phyloP scores from a whole-genome alignment of 257 asterid genomes.

The Nicotiana undulata region DNA sequence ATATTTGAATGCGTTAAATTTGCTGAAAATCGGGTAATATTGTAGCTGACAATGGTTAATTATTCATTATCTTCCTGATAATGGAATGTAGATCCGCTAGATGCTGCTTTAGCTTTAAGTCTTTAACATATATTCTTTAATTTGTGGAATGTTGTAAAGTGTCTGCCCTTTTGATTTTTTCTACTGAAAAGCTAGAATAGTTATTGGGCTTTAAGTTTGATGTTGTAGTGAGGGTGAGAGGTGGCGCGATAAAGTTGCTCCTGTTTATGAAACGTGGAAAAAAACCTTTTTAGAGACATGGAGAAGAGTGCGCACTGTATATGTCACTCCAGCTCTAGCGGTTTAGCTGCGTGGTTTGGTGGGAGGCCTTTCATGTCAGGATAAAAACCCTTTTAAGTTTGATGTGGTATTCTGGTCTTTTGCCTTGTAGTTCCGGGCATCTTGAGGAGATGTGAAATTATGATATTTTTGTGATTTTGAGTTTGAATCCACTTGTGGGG shows the following conservation, averaged over 20 bases:
- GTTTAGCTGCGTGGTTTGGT: background rate
- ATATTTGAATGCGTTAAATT: background rate
- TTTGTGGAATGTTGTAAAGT: background rate
- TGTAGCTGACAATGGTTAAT: background rate
- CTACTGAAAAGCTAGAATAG: background rate
- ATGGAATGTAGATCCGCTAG: conserved; percentile 1
- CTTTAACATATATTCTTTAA: background rate
- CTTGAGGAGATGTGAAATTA: background rate
- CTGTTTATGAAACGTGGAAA: background rate
- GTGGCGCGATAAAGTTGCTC: background rate
- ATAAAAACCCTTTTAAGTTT: background rate
- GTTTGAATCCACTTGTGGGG: background rate
- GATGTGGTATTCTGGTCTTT: background rate
- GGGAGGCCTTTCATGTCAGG: background rate
- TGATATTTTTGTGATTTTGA: background rate
- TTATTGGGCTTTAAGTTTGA: background rate
- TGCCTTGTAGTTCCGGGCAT: background rate
- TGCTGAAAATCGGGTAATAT: background rate
- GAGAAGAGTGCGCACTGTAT: background rate
- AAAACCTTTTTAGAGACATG: background rate
- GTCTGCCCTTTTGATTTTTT: background rate
- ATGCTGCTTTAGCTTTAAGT: background rate
- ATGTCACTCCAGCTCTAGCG: background rate
- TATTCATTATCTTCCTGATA: background rate
- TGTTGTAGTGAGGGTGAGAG: background rate